These are phyloP conservation scores for Trypanosoma mega DNA, from an alignment of 208 protist genomes.

Conservation along the genomic window DNA sequence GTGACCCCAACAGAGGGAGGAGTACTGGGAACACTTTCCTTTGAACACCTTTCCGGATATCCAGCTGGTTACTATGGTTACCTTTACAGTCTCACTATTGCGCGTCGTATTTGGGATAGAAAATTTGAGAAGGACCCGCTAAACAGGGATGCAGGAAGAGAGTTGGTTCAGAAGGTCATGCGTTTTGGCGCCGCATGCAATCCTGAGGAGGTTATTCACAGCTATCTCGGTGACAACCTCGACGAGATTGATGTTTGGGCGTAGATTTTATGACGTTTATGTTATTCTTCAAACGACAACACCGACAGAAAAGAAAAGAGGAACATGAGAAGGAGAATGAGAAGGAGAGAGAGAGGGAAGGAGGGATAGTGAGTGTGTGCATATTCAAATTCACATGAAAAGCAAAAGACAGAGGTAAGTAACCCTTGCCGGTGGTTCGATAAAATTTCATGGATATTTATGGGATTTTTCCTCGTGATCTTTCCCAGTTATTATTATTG, in stretches of 20 bases:
- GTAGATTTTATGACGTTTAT: conserved; percentile 22
- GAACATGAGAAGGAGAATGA: conserved; percentile 11
- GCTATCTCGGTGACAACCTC: conserved; percentile 81
- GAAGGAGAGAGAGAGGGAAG: conserved; percentile 1
- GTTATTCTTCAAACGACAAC: too few relatives aligned
- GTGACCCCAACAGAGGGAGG: conserved; percentile 68
- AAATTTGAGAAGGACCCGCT: conserved; percentile 89
- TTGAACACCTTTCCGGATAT: conserved; percentile 91
- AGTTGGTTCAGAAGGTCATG: conserved; percentile 88
- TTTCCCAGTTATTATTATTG: too few relatives aligned
- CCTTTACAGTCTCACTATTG: conserved; percentile 88
- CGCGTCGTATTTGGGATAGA: conserved; percentile 87
- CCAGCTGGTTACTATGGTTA: conserved; percentile 93
- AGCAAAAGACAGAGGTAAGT: too few relatives aligned
- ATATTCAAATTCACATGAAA: too few relatives aligned
- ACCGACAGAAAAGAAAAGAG: neutral
- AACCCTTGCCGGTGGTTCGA: too few relatives aligned
- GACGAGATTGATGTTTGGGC: conserved; percentile 88
- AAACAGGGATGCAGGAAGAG: conserved; percentile 76
- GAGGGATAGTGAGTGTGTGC: too few relatives aligned
- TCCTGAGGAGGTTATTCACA: conserved; percentile 69
- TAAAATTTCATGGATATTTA: conserved; percentile 12
- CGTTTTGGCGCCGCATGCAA: conserved; percentile 82
- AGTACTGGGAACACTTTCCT: conserved; percentile 74
- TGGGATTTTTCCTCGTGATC: conserved; percentile 1